Evolutionary conservation across 1,284 basidiomycete genomes (phyloP).

Genomic region (Rhodotorula sp.): DNA sequence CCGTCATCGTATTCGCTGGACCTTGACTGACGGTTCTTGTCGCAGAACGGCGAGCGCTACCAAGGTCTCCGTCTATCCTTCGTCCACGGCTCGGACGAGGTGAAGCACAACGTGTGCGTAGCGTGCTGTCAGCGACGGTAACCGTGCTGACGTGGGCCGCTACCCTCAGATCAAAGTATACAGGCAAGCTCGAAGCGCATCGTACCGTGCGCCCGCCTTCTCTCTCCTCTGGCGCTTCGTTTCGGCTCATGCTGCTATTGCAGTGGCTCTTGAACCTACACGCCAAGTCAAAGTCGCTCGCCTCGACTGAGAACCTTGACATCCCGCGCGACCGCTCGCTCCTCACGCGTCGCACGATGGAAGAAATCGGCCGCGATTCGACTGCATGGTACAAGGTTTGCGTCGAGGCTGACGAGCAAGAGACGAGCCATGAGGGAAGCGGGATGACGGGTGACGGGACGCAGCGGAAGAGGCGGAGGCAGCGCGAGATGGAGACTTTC

Average conservation of each 20-base stretch:
- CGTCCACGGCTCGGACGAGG: background rate
- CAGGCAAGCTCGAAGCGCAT: background rate
- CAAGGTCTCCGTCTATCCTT: conserved; percentile 8
- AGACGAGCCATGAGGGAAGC: background rate
- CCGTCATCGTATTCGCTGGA: no score
- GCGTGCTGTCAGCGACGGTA: background rate
- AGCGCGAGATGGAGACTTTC: background rate
- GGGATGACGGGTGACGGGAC: background rate
- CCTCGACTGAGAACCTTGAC: background rate
- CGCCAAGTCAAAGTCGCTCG: background rate
- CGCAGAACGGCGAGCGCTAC: conserved; percentile 12
- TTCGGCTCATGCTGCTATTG: no score
- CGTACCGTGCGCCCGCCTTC: background rate
- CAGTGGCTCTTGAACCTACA: conserved; percentile 10
- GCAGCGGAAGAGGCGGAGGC: background rate
- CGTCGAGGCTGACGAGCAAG: background rate
- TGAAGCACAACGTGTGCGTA: background rate
- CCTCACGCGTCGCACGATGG: conserved; percentile 29
- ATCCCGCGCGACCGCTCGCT: conserved; percentile 2
- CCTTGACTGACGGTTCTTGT: no score
- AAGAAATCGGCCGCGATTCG: conserved; percentile 10
- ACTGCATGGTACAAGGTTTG: background rate
- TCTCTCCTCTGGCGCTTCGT: background rate
- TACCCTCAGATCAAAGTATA: background rate
- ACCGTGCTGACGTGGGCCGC: background rate